These are phyloP conservation scores for Mallotus japonicus DNA, from an alignment of 441 rosid species.

Conservation along the genomic window DNA sequence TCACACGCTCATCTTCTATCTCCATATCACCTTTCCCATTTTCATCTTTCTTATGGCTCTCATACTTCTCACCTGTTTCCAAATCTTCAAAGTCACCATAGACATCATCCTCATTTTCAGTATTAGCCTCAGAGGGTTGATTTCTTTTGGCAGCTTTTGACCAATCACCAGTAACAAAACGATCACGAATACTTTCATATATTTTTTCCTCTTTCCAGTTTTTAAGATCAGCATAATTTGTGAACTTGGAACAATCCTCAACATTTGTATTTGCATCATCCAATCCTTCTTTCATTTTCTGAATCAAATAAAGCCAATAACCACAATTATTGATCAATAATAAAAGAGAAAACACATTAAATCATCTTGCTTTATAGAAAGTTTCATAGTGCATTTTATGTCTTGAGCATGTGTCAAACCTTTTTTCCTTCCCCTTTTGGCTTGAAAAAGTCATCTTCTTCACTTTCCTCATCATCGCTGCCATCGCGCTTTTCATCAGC, in stretches of 20 bases:
- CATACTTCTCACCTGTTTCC: slow-evolving; percentile 70
- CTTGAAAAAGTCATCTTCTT: slow-evolving; percentile 75
- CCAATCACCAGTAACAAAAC: slow-evolving; percentile 93
- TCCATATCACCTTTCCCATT: slow-evolving; percentile 31
- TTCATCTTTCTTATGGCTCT: slow-evolving; percentile 34
- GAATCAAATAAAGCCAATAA: slow-evolving; percentile 30
- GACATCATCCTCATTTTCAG: slow-evolving; percentile 48
- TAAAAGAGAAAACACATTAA: not conserved
- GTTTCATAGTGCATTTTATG: not conserved
- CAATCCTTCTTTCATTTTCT: slow-evolving; percentile 49
- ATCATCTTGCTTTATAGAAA: not conserved
- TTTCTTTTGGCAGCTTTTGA: slow-evolving; percentile 67
- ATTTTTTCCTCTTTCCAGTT: slow-evolving; percentile 67
- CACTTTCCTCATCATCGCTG: slow-evolving; percentile 58
- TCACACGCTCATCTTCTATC: slow-evolving; percentile 41
- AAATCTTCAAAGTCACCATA: slow-evolving; percentile 92
- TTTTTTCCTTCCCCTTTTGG: slow-evolving; percentile 72
- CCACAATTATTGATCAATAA: not conserved
- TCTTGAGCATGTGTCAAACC: slow-evolving; percentile 39
- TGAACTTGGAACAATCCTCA: slow-evolving; percentile 80
- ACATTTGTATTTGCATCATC: slow-evolving; percentile 40
- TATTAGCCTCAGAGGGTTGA: slow-evolving; percentile 32
- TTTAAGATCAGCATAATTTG: slow-evolving; percentile 41
- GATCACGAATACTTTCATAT: slow-evolving; percentile 70
- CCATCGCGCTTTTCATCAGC: slow-evolving; percentile 37